A percentile compares a stretch with the other conserved stretches of the same genome.
phyloP scores from a whole-genome alignment of 352 stramenopile genomes.

The Pseudoperonospora humuli region DNA sequence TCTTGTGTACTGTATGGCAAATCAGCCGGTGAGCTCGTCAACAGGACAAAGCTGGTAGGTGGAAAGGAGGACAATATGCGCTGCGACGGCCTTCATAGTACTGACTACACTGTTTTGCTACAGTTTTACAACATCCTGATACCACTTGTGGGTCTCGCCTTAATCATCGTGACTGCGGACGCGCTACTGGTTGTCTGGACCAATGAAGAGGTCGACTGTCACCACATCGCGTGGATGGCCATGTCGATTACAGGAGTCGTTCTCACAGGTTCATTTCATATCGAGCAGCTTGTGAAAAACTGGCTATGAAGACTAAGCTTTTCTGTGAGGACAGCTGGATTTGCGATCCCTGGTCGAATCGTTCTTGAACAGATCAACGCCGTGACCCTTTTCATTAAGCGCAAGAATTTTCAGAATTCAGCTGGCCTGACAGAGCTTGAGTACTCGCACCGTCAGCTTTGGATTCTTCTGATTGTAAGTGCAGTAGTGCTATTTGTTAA shows the following conservation, averaged over 20 bases:
- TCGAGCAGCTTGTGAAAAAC: not conserved
- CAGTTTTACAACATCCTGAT: conserved; percentile 48
- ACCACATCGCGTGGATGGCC: conserved; percentile 57
- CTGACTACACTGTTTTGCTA: conserved; percentile 1
- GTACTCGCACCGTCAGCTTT: conserved; percentile 63
- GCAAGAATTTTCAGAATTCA: conserved; percentile 38
- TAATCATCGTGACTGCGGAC: conserved; percentile 49
- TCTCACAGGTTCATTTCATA: conserved; percentile 34
- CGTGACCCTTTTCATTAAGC: not conserved
- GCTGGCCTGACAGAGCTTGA: conserved; percentile 39
- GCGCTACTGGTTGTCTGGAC: conserved; percentile 36
- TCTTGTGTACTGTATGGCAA: conserved; percentile 66
- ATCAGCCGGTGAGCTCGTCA: conserved; percentile 54
- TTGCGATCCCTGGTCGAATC: conserved; percentile 47
- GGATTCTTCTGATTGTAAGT: conserved; percentile 55
- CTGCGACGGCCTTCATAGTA: too few species aligned
- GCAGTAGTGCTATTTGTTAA: not conserved
- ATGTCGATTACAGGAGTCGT: conserved; percentile 54
- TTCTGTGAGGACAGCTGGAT: conserved; percentile 32
- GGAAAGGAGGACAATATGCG: not conserved
- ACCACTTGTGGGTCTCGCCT: conserved; percentile 39
- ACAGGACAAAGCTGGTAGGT: conserved; percentile 30
- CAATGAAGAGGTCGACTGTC: conserved; percentile 54
- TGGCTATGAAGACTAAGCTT: not conserved
- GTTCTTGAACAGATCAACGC: conserved; percentile 59